Conservation (phyloP, 768 basidiomycete species). For the Calocera viscosa region DNA sequence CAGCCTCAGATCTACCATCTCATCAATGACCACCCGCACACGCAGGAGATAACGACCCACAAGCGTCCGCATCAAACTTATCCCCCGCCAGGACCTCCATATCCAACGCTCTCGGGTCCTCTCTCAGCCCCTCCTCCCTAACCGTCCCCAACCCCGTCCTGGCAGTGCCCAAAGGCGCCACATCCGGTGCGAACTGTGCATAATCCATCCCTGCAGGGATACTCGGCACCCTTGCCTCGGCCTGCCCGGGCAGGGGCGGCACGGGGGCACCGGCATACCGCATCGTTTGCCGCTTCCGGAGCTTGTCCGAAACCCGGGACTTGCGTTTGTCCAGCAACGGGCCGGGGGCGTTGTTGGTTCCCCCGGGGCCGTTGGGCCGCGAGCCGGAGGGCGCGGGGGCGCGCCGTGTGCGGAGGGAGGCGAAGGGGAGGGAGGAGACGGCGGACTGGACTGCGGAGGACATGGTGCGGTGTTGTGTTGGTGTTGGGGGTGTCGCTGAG, state of each 20-base stretch:
- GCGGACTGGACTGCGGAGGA: not conserved
- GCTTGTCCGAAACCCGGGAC: slow-evolving; percentile 64
- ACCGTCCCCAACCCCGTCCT: slow-evolving; percentile 9
- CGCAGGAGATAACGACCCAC: slow-evolving; percentile 37
- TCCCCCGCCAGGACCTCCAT: slow-evolving; percentile 57
- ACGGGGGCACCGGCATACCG: slow-evolving; percentile 47
- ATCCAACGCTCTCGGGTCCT: slow-evolving; percentile 51
- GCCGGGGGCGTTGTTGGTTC: not conserved
- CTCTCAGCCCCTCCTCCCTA: slow-evolving; percentile 36
- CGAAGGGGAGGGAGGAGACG: not conserved
- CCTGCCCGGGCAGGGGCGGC: slow-evolving; percentile 15
- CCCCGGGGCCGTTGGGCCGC: not conserved
- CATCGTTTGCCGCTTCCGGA: slow-evolving; percentile 92
- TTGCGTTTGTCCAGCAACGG: slow-evolving; percentile 27
- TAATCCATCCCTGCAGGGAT: slow-evolving; percentile 30
- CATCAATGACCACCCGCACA: not conserved
- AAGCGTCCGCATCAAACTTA: slow-evolving; percentile 77
- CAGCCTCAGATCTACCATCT: slow-evolving; percentile 53
- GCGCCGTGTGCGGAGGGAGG: not conserved
- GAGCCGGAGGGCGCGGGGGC: not conserved
- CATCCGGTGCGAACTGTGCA: not conserved
- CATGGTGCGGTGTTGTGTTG: not conserved
- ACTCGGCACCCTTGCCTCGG: slow-evolving; percentile 21
- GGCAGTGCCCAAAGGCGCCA: not conserved
- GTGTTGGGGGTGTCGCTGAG: not conserved